Conservation (phyloP, 2,329 filamentous ascomycete species). For the Pseudopyrenochaeta lycopersici region DNA sequence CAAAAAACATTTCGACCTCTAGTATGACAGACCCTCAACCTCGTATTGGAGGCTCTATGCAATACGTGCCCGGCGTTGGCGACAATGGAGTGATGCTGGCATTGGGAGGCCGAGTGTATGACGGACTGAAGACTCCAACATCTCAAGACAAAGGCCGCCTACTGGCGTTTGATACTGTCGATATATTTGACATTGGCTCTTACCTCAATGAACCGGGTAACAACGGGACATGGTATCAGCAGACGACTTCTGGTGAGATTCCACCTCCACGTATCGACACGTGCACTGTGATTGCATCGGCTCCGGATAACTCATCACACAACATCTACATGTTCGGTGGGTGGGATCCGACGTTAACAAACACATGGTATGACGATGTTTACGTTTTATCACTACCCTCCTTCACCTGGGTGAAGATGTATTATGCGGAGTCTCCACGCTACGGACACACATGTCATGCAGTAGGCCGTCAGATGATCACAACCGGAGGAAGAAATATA, state of each 20-base stretch:
- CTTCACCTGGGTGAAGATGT: constrained; percentile 56
- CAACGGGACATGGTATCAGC: constrained; percentile 54
- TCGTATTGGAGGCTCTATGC: constrained; percentile 46
- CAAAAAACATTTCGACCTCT: constrained; percentile 50
- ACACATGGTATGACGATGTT: constrained; percentile 51
- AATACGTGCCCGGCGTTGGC: constrained; percentile 47
- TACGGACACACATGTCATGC: constrained; percentile 55
- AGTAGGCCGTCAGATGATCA: constrained; percentile 54
- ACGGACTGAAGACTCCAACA: constrained; percentile 10
- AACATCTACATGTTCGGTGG: constrained; percentile 62
- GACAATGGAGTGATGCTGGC: constrained; percentile 49
- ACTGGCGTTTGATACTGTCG: constrained; percentile 46
- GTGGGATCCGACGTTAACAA: constrained; percentile 43
- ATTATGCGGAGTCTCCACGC: constrained; percentile 45
- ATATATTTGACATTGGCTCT: constrained; percentile 52
- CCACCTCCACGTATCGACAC: constrained; percentile 56
- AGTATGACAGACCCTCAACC: constrained; percentile 36
- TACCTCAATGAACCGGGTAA: constrained; percentile 35
- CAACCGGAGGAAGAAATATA: constrained; percentile 57
- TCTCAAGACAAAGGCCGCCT: constrained; percentile 19
- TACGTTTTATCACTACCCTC: constrained; percentile 58
- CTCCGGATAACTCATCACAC: constrained; percentile 57
- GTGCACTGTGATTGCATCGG: constrained; percentile 53
- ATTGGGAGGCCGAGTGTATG: constrained; percentile 43
- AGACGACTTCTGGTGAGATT: constrained; percentile 53